Evolutionary conservation across 2,329 filamentous ascomycete species (phyloP).

Genomic region (Fusarium sp.): DNA sequence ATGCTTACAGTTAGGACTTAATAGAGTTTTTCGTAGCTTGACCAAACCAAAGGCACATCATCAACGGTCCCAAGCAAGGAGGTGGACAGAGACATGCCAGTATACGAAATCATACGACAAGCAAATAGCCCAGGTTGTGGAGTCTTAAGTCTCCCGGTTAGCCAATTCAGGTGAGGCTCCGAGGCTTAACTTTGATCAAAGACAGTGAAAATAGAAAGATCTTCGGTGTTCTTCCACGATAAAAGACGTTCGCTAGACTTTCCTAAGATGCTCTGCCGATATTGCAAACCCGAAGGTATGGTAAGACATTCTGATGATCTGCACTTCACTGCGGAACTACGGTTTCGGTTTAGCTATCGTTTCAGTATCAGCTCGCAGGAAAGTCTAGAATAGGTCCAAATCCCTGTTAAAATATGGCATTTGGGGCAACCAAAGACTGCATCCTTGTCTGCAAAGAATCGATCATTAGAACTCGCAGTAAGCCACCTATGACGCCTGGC

Average conservation of each 20-base stretch:
- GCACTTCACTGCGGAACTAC: neutral
- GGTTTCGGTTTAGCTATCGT: conserved; percentile 31
- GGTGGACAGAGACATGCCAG: neutral
- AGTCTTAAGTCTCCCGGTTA: neutral
- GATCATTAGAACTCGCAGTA: conserved; percentile 1
- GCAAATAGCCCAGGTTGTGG: conserved; percentile 7
- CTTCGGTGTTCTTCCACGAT: conserved; percentile 6
- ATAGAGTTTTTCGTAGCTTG: neutral
- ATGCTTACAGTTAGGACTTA: conserved; percentile 8
- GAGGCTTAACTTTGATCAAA: neutral
- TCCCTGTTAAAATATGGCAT: conserved; percentile 16
- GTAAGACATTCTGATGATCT: conserved; percentile 22
- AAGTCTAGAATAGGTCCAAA: conserved; percentile 9
- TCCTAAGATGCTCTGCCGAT: conserved; percentile 16
- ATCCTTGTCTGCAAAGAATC: conserved; percentile 12
- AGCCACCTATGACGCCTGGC: neutral
- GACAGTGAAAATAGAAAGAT: conserved; percentile 9
- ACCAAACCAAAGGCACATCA: neutral
- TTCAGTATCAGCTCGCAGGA: conserved; percentile 39
- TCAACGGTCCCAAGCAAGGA: neutral
- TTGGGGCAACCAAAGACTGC: conserved; percentile 2
- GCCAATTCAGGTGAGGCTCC: neutral
- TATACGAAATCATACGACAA: conserved; percentile 17
- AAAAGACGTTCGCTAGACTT: conserved; percentile 8
- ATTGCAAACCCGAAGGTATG: conserved; percentile 32